These are phyloP conservation scores for Salvia splendens DNA, from an alignment of 257 asterid genomes.

Conservation along the genomic window DNA sequence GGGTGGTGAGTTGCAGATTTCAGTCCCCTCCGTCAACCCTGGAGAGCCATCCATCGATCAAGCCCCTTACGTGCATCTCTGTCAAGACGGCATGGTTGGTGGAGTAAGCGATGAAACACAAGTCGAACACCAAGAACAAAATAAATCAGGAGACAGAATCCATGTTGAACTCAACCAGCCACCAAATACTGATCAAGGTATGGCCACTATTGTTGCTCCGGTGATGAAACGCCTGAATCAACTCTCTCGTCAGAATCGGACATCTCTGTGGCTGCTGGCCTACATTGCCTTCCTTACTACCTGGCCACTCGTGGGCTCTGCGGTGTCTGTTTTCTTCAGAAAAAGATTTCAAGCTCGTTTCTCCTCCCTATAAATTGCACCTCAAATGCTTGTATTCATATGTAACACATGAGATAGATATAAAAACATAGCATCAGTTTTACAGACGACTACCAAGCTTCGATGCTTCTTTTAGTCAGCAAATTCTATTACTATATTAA, in stretches of 20 bases:
- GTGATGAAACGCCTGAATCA: constrained; percentile 55
- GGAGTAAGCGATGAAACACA: constrained; percentile 44
- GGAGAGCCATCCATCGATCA: constrained; percentile 62
- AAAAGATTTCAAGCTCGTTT: constrained; percentile 42
- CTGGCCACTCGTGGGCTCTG: constrained; percentile 77
- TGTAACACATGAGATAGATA: background rate
- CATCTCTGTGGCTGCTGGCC: constrained; percentile 69
- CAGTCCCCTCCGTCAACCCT: constrained; percentile 42
- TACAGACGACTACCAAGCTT: constrained; percentile 6
- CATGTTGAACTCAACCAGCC: constrained; percentile 15
- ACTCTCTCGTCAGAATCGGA: constrained; percentile 46
- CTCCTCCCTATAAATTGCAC: constrained; percentile 32
- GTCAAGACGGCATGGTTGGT: constrained; percentile 55
- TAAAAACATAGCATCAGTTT: constrained; percentile 9
- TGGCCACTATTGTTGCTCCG: constrained; percentile 38
- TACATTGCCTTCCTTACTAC: constrained; percentile 67
- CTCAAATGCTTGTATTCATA: background rate
- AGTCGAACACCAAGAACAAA: constrained; percentile 28
- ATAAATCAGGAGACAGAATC: constrained; percentile 31
- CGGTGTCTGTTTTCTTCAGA: constrained; percentile 47
- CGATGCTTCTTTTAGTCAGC: background rate
- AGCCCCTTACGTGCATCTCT: constrained; percentile 55
- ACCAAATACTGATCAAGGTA: constrained; percentile 22
- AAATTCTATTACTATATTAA: background rate
- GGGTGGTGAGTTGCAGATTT: constrained; percentile 40